These are phyloP conservation scores for Xylariaceae sp. DNA, from an alignment of 2,329 filamentous ascomycete species.

Conservation along the genomic window DNA sequence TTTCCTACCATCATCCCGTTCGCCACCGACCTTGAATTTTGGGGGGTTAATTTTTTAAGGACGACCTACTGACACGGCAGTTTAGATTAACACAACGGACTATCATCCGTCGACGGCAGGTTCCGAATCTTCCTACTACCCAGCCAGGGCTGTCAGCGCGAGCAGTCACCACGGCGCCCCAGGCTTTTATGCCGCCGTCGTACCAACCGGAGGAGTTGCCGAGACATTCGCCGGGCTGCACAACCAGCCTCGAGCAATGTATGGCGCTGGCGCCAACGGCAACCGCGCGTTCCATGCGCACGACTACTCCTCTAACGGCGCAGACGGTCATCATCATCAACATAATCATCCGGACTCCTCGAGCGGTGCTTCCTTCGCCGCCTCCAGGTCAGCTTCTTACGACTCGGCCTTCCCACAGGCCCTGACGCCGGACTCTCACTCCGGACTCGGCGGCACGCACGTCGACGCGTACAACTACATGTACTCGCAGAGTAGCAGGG, in stretches of 20 bases:
- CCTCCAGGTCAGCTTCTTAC: constrained; percentile 22
- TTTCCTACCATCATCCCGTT: no score
- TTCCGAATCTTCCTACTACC: constrained; percentile 22
- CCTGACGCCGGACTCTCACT: constrained; percentile 20
- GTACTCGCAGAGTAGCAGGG: constrained; percentile 23
- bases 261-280: constrained; percentile 18
- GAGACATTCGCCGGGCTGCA: constrained; percentile 21
- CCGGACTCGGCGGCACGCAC: constrained; percentile 15
- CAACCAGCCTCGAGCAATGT: constrained; percentile 20
- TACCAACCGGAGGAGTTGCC: constrained; percentile 14
- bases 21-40: no score
- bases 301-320: constrained; percentile 21
- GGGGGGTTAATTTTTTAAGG: no score
- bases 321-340: no score
- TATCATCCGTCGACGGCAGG: constrained; percentile 21
- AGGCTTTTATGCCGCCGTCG: constrained; percentile 17
- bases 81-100: constrained; percentile 23
- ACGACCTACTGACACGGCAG: constrained; percentile 12
- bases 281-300: constrained; percentile 18
- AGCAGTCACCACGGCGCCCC: constrained; percentile 19
- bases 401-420: constrained; percentile 21
- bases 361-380: constrained; percentile 18
- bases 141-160: constrained; percentile 16
- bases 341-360: constrained; percentile 23
- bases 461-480: constrained; percentile 23